A percentile compares a stretch with the other conserved stretches of the same genome.
Conservation (phyloP, 768 basidiomycete species). For the Boletus reticuloceps region DNA sequence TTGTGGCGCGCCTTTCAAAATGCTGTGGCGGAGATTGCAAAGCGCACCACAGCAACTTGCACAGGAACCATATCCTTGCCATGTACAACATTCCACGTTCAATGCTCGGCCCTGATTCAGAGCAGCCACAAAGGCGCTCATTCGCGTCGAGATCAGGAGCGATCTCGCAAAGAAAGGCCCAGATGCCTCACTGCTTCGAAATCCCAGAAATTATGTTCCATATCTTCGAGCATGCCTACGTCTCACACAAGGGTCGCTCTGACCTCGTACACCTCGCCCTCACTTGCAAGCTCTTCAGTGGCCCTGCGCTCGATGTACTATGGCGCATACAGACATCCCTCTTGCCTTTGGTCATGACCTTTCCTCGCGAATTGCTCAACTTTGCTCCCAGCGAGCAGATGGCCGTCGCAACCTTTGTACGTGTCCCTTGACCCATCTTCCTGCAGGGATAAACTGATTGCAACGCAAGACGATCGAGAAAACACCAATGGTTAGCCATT, state of each 20-base stretch:
- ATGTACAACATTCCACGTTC: neutral
- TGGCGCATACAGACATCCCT: constrained; percentile 21
- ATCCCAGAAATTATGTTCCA: constrained; percentile 16
- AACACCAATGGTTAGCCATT: constrained; percentile 11
- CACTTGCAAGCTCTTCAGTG: constrained; percentile 17
- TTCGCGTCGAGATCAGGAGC: neutral
- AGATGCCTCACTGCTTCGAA: constrained; percentile 12
- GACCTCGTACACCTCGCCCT: constrained; percentile 16
- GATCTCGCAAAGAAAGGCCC: neutral
- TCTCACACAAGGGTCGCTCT: neutral
- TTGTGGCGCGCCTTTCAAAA: neutral
- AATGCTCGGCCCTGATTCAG: neutral
- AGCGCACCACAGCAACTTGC: neutral
- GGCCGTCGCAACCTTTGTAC: constrained; percentile 17
- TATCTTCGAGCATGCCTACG: constrained; percentile 17
- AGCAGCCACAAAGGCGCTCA: neutral
- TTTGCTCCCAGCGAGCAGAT: constrained; percentile 14
- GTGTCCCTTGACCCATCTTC: neutral
- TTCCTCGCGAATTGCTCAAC: constrained; percentile 16
- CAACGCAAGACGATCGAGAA: constrained; percentile 12
- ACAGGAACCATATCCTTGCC: neutral
- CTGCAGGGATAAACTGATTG: neutral
- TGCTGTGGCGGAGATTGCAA: constrained; percentile 4
- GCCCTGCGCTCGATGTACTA: constrained; percentile 19
- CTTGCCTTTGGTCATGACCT: constrained; percentile 13